These are phyloP conservation scores for Pilatotrama ljubarskyi DNA, from an alignment of 768 basidiomycete species.

Conservation along the genomic window DNA sequence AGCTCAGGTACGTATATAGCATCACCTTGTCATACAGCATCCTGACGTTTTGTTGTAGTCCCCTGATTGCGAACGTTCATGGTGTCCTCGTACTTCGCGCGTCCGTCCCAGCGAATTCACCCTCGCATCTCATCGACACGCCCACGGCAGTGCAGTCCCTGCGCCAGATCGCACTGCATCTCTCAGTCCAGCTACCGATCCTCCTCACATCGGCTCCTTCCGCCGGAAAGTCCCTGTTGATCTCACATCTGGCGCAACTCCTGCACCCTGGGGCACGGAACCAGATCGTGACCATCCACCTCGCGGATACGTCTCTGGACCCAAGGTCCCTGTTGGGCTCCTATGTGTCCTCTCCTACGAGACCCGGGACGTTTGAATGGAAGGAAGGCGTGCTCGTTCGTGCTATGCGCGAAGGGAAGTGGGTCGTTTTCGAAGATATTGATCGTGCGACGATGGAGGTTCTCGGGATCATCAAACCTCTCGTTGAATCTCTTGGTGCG, in stretches of 20 bases:
- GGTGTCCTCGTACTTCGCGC: slow-evolving; percentile 65
- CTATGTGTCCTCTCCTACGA: slow-evolving; percentile 82
- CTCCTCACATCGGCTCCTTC: slow-evolving; percentile 86
- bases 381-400: slow-evolving; percentile 91
- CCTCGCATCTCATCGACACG: slow-evolving; percentile 56
- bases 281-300: slow-evolving; percentile 82
- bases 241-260: slow-evolving; percentile 71
- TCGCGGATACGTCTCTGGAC: slow-evolving; percentile 95
- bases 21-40: background rate
- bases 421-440: slow-evolving; percentile 92
- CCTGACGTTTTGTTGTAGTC: slow-evolving; percentile 39
- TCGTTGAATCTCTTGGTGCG: slow-evolving; percentile 69
- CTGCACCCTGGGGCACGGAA: slow-evolving; percentile 61
- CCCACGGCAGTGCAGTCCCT: slow-evolving; percentile 59
- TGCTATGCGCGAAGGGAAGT: slow-evolving; percentile 86
- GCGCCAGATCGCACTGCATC: slow-evolving; percentile 58
- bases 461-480: slow-evolving; percentile 80
- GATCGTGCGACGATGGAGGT: slow-evolving; percentile 91
- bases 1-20: slow-evolving; percentile 52
- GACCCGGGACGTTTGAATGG: slow-evolving; percentile 92
- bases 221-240: slow-evolving; percentile 80
- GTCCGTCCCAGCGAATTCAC: slow-evolving; percentile 30
- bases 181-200: slow-evolving; percentile 71
- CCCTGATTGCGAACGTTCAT: slow-evolving; percentile 58
- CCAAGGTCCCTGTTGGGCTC: slow-evolving; percentile 91